Evolutionary conservation across 78 protist genomes (phyloP).

Genomic region (Dictyostelium purpureum): DNA sequence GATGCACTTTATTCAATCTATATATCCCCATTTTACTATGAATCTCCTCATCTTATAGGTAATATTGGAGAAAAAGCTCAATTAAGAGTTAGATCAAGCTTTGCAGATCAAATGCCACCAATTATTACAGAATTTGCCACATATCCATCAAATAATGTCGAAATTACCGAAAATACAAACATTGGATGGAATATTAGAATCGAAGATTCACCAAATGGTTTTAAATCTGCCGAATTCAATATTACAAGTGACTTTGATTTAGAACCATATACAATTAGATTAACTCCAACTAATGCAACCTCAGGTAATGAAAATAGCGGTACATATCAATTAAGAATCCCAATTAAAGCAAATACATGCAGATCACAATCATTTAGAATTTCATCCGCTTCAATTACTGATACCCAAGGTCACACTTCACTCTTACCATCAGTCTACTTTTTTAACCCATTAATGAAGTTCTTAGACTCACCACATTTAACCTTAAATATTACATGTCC

Average conservation of each 20-base stretch:
- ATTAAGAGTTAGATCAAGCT: not conserved
- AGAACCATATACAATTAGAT: not conserved
- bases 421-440: not conserved
- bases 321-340: not conserved
- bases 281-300: not conserved
- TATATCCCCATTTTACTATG: not conserved
- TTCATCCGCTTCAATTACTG: not conserved
- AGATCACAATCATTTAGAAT: not conserved
- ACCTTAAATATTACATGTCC: not conserved
- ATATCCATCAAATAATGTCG: not conserved
- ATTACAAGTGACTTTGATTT: constrained; percentile 15
- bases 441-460: not conserved
- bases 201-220: constrained; percentile 28
- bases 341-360: not conserved
- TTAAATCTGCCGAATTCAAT: not conserved
- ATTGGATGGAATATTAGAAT: constrained; percentile 35
- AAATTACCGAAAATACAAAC: too few relatives aligned
- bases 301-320: constrained; percentile 21
- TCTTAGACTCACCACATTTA: not conserved
- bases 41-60: not conserved
- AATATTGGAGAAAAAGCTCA: not conserved
- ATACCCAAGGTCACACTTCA: not conserved
- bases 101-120: constrained; percentile 20
- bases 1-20: not conserved
- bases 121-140: not conserved